These are phyloP conservation scores for Dictyostelium purpureum DNA, from an alignment of 78 protist genomes.

Conservation along the genomic window DNA sequence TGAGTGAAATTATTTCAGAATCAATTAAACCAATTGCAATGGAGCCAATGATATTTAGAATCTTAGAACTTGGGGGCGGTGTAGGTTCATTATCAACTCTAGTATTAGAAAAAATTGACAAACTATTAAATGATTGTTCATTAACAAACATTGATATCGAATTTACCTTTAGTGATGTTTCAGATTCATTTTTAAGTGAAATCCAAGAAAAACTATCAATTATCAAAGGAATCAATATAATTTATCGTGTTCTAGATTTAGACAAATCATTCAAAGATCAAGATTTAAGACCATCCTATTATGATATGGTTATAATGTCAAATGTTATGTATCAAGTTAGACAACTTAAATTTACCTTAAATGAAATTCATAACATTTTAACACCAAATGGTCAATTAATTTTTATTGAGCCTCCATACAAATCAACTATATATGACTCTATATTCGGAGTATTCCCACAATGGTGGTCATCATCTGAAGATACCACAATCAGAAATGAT, in stretches of 20 bases:
- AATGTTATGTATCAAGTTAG: neutral
- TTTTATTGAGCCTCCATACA: neutral
- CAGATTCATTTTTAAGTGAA: neutral
- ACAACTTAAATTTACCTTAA: neutral
- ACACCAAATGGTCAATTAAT: neutral
- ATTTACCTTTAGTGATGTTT: neutral
- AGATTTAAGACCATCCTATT: neutral
- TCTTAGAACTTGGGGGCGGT: neutral
- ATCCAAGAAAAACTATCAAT: neutral
- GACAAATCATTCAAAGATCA: neutral
- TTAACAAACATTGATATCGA: neutral
- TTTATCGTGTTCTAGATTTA: neutral
- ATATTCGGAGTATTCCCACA: neutral
- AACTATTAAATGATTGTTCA: neutral
- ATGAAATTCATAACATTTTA: neutral
- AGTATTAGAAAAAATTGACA: neutral
- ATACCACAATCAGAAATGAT: neutral
- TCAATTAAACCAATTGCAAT: neutral
- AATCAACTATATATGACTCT: neutral
- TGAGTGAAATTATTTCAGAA: neutral
- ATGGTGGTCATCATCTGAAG: neutral
- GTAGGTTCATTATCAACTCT: neutral
- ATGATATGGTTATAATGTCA: neutral
- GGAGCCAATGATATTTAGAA: neutral
- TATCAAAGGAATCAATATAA: neutral